These are phyloP conservation scores for Trichoderma sp. DNA, from an alignment of 2,329 filamentous ascomycete species.

Conservation along the genomic window DNA sequence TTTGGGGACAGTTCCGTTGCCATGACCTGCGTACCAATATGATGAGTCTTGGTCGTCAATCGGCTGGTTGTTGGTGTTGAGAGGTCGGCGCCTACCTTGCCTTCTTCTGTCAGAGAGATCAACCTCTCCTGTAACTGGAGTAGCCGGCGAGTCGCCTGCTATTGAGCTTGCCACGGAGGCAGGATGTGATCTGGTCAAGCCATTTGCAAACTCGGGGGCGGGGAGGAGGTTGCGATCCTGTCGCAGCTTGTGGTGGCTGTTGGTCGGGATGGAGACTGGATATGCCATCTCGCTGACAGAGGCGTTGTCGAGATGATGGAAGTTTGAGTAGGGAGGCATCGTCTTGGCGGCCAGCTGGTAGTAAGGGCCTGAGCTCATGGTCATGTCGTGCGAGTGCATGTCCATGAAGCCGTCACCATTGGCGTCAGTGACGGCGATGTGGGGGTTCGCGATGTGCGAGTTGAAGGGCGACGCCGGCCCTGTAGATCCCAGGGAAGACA, in stretches of 20 bases:
- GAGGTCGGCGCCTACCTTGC: constrained; percentile 50
- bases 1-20: constrained; percentile 61
- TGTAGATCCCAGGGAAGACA: constrained; percentile 61
- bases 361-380: constrained; percentile 38
- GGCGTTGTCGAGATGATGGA: constrained; percentile 41
- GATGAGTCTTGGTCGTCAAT: constrained; percentile 40
- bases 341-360: constrained; percentile 49
- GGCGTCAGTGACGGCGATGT: constrained; percentile 57
- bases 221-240: constrained; percentile 47
- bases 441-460: constrained; percentile 57
- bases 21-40: constrained; percentile 46
- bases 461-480: constrained; percentile 62
- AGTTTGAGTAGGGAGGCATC: constrained; percentile 46
- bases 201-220: constrained; percentile 47
- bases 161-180: constrained; percentile 60
- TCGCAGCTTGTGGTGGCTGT: constrained; percentile 36
- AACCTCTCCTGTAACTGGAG: constrained; percentile 53
- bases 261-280: constrained; percentile 40
- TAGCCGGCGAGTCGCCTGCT: constrained; percentile 61
- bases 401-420: constrained; percentile 44
- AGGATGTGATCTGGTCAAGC: constrained; percentile 49
- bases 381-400: constrained; percentile 23
- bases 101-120: constrained; percentile 52
- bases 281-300: constrained; percentile 44
- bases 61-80: background rate